These are phyloP conservation scores for Dryas alaskensis DNA, from an alignment of 306 rosid genomes.

Conservation along the genomic window DNA sequence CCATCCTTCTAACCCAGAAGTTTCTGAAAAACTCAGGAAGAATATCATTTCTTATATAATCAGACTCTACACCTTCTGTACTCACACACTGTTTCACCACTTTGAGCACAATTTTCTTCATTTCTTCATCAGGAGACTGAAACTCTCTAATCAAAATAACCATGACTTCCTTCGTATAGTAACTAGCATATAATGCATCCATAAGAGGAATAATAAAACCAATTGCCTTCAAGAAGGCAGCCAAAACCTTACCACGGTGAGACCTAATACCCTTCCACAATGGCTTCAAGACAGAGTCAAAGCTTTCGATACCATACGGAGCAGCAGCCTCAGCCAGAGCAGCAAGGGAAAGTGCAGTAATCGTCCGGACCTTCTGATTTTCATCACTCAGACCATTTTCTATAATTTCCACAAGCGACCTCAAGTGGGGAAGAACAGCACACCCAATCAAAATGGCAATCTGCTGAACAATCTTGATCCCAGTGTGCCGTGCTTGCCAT, in stretches of 20 bases:
- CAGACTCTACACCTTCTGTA: conserved; percentile 94
- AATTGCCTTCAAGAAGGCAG: conserved; percentile 91
- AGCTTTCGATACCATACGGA: conserved; percentile 95
- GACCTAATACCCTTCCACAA: conserved; percentile 96
- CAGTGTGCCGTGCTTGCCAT: conserved; percentile 96
- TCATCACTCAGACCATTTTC: conserved; percentile 90
- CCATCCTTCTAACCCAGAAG: conserved; percentile 99
- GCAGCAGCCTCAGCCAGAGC: conserved; percentile 98
- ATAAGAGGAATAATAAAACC: conserved; percentile 91
- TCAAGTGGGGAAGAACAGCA: conserved; percentile 85
- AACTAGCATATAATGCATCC: conserved; percentile 93
- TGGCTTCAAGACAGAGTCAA: conserved; percentile 88
- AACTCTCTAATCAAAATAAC: conserved; percentile 84
- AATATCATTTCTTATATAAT: conserved; percentile 66
- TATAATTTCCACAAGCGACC: conserved; percentile 87
- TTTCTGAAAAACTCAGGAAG: conserved; percentile 87
- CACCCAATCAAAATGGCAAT: conserved; percentile 96
- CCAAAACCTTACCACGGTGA: conserved; percentile 93
- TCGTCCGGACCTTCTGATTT: conserved; percentile 95
- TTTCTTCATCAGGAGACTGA: conserved; percentile 98
- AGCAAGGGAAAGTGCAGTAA: conserved; percentile 89
- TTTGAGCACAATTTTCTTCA: conserved; percentile 94
- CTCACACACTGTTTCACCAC: conserved; percentile 98
- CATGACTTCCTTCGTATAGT: conserved; percentile 94
- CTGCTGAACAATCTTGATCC: conserved; percentile 97